A percentile compares a stretch with the other conserved stretches of the same genome.
Evolutionary conservation across 768 basidiomycete species (phyloP).

Genomic region (Galerina sulciceps): DNA sequence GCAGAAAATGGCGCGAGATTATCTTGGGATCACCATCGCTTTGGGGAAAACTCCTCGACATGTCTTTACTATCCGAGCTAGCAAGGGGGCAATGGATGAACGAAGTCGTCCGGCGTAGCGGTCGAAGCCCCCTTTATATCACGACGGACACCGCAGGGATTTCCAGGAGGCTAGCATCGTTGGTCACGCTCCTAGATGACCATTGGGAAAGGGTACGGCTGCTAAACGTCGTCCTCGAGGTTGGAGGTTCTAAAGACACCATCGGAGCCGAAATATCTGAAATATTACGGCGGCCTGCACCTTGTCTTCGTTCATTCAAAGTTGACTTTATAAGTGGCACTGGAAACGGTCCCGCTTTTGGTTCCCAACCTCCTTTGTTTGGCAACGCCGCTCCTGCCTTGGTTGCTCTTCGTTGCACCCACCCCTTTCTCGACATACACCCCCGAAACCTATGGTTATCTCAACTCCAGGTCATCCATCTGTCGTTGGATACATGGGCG

Average conservation of each 20-base stretch:
- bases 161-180: not conserved
- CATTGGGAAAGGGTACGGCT: not conserved
- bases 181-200: not conserved
- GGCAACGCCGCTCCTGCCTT: no score
- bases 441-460: not conserved
- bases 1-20: slow-evolving; percentile 6
- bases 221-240: not conserved
- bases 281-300: no score
- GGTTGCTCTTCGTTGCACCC: no score
- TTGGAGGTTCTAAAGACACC: no score
- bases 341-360: no score
- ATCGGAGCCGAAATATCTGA: no score
- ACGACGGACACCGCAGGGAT: not conserved
- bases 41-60: slow-evolving; percentile 4
- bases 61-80: not conserved
- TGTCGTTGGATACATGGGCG: not conserved
- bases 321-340: no score
- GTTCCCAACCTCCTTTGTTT: no score
- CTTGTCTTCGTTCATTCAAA: no score
- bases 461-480: not conserved
- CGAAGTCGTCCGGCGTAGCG: not conserved
- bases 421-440: no score
- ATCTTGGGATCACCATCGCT: slow-evolving; percentile 6
- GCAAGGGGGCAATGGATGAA: not conserved
- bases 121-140: not conserved